Evolutionary conservation across 495 filamentous ascomycete species (phyloP).

Genomic region (Aspergillus egyptiacus): DNA sequence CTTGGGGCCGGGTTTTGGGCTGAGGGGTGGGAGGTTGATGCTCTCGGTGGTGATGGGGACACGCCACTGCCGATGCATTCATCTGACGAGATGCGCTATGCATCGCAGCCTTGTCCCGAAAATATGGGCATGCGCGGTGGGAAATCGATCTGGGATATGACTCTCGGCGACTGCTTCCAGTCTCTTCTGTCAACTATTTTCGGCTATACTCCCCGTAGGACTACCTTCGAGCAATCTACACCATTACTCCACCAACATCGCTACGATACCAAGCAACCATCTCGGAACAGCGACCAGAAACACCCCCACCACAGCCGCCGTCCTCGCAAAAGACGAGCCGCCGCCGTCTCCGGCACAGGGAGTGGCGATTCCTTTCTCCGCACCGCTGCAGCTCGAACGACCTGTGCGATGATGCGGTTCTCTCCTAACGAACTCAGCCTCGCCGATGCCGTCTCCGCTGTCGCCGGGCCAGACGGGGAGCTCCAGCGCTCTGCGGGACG

Average conservation of each 20-base stretch:
- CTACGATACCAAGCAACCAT: constrained; percentile 1
- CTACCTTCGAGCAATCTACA: no score
- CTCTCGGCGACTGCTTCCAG: constrained; percentile 7
- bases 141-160: constrained; percentile 11
- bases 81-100: neutral
- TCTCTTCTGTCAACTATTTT: no score
- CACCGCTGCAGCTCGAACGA: constrained; percentile 62
- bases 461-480: constrained; percentile 68
- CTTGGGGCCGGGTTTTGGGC: constrained; percentile 88
- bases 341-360: constrained; percentile 79
- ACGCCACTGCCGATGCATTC: neutral
- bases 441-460: constrained; percentile 48
- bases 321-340: constrained; percentile 31
- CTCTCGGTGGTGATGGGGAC: constrained; percentile 6
- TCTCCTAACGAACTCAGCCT: constrained; percentile 33
- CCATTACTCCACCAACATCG: neutral
- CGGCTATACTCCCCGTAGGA: neutral
- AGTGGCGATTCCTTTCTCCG: constrained; percentile 89
- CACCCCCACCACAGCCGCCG: neutral
- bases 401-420: constrained; percentile 68
- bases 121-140: neutral
- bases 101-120: no score
- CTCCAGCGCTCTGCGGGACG: constrained; percentile 69
- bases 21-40: constrained; percentile 59
- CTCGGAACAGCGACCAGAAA: neutral